Evolutionary conservation across 2,329 filamentous ascomycete species (phyloP), one percentile per base, ranked within the genome.

Genomic region (Xylariales sp.): DNA sequence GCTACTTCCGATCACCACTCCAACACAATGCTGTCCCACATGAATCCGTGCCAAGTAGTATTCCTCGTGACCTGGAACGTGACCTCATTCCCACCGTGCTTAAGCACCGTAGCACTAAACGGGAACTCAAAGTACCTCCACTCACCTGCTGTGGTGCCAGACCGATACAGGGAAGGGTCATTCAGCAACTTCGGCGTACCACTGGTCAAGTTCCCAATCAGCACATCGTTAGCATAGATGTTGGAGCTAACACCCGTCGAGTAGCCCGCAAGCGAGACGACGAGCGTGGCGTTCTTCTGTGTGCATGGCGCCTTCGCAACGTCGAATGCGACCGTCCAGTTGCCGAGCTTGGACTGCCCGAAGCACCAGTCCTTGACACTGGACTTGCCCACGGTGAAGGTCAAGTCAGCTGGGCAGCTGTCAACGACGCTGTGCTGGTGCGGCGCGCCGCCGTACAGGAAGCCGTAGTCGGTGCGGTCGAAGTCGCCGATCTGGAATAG

Each of bases 401-500:
- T 68, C 8, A 74, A 47, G 41, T 73, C 66, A 3, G 60, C 63
- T 0, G 71, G 70, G 28, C 68, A 72, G 2, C 60, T 54, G 5
- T 61, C 61, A 2, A 71, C 66, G 6, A 69, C 58, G 4, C 51
- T 71, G 46, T 74, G 71, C 42, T 68, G 55, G 48, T 67, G 62
- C 1, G 68, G 66, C 6, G 62, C 57, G 2, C 67, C 66, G 7
- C 66, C 66, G 29, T 64, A 58, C 35, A 57, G 51, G 46, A 74
- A 74, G 4, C 68, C 69, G 5, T 64, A 51, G 4, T 63, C 61
- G 31, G 63, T 68, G 39, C 69, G 68, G 47, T 75, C 70, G 14
- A 74, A 65, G 14, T 61, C 63, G 18, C 71, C 71, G 22, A 75
- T 59, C 43, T 70, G 71, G 58, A 72, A 76, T 33, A 76, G 64